phyloP scores from a whole-genome alignment of 768 basidiomycete genomes.

The Ramaria sp. region DNA sequence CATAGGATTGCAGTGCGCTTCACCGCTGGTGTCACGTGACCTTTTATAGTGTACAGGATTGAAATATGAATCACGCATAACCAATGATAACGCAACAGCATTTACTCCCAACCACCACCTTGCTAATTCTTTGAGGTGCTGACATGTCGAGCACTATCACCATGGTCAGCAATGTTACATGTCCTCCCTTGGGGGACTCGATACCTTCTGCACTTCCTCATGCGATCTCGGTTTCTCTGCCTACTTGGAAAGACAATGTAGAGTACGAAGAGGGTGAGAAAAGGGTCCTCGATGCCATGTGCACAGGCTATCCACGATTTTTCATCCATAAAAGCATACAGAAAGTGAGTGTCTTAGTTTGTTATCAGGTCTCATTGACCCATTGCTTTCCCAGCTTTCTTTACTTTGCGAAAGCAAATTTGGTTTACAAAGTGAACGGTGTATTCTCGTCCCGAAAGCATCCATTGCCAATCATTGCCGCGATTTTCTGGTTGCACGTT shows the following conservation, averaged over 20 bases:
- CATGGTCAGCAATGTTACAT: not conserved
- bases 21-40: too few relatives aligned
- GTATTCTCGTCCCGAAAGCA: conserved; percentile 30
- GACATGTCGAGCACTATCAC: not conserved
- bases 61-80: too few relatives aligned
- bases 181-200: conserved; percentile 11
- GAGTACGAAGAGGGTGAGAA: conserved; percentile 36
- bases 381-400: conserved; percentile 23
- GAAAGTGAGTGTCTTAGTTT: conserved; percentile 20
- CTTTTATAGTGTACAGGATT: too few relatives aligned
- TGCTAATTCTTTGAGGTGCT: not conserved
- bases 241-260: conserved; percentile 37
- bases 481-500: conserved; percentile 20
- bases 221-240: conserved; percentile 37
- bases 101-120: too few relatives aligned
- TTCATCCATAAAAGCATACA: conserved; percentile 37
- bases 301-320: conserved; percentile 41
- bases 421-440: conserved; percentile 27
- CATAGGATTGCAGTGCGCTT: too few relatives aligned
- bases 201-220: conserved; percentile 28
- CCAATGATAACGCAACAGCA: too few relatives aligned
- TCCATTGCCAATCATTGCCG: conserved; percentile 26
- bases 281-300: conserved; percentile 31
- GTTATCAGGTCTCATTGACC: not conserved
- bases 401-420: conserved; percentile 26